Conservation (phyloP, 768 basidiomycete genomes). For the Psilocybe cyanescens region DNA sequence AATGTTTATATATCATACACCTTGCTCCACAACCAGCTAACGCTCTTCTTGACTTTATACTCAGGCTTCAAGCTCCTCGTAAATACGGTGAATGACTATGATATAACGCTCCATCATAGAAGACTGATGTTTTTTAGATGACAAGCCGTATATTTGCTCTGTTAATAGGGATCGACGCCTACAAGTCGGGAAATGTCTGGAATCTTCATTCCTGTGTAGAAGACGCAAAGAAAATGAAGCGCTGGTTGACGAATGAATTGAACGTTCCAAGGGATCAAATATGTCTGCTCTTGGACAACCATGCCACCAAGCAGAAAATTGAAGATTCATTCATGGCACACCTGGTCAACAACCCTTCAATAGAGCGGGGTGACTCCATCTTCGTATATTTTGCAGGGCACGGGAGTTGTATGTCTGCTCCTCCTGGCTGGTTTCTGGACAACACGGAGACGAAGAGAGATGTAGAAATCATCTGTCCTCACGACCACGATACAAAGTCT, state of each 20-base stretch:
- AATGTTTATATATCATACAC: neutral
- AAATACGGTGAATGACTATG: neutral
- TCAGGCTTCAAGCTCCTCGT: conserved; percentile 5
- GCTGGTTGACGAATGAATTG: conserved; percentile 59
- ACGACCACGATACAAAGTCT: conserved; percentile 62
- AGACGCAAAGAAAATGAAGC: conserved; percentile 62
- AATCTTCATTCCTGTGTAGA: conserved; percentile 68
- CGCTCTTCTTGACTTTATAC: neutral
- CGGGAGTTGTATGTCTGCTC: conserved; percentile 61
- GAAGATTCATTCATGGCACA: conserved; percentile 65
- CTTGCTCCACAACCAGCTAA: neutral
- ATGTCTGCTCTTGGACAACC: conserved; percentile 54
- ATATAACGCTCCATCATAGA: neutral
- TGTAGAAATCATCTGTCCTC: conserved; percentile 67
- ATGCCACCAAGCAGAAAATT: conserved; percentile 65
- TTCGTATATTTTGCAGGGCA: conserved; percentile 79
- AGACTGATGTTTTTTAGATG: conserved; percentile 22
- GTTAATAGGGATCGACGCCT: conserved; percentile 70
- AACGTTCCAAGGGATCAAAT: conserved; percentile 64
- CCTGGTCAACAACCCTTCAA: conserved; percentile 61
- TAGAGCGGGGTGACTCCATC: conserved; percentile 65
- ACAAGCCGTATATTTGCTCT: conserved; percentile 59
- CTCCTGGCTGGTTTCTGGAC: conserved; percentile 60
- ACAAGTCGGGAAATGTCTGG: conserved; percentile 68
- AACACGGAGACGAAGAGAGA: conserved; percentile 30